Evolutionary conservation across 768 basidiomycete species (phyloP).

Genomic region (Leccinellum albellum): DNA sequence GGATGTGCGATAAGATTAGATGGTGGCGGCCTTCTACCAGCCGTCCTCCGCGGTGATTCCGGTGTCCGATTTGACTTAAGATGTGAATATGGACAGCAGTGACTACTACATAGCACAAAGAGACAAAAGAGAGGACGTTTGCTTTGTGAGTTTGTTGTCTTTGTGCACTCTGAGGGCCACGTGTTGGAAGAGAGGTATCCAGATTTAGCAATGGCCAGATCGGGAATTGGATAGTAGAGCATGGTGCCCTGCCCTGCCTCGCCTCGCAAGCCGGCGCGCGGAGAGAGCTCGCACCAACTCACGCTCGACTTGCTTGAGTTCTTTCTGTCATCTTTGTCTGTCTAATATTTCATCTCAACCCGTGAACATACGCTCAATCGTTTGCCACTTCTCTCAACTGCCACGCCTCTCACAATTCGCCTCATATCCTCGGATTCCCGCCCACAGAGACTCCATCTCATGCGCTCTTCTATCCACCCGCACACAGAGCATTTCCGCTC

Average conservation of each 20-base stretch:
- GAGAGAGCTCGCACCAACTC: conserved; percentile 4
- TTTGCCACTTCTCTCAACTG: not conserved
- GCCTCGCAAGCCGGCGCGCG: conserved; percentile 30
- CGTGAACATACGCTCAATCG: not conserved
- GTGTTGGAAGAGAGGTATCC: conserved; percentile 27
- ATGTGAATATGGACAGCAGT: not conserved
- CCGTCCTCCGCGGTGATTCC: not conserved
- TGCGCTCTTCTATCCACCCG: conserved; percentile 1
- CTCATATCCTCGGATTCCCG: not conserved
- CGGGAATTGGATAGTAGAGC: conserved; percentile 27
- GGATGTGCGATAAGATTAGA: conserved; percentile 31
- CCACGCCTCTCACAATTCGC: not conserved
- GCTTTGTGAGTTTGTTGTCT: not conserved
- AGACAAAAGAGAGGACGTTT: conserved; percentile 6
- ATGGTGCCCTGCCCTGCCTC: conserved; percentile 29
- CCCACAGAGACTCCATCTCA: conserved; percentile 11
- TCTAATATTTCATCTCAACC: not conserved
- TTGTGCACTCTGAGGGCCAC: conserved; percentile 15
- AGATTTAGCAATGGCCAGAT: conserved; percentile 21
- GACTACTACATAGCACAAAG: not conserved
- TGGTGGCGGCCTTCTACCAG: conserved; percentile 8
- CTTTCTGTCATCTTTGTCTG: not conserved
- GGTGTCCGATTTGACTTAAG: not conserved
- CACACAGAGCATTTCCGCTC: conserved; percentile 9
- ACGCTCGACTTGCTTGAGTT: not conserved